Evolutionary conservation across 2,329 filamentous ascomycete genomes (phyloP).

Genomic region (Fusarium sp.): DNA sequence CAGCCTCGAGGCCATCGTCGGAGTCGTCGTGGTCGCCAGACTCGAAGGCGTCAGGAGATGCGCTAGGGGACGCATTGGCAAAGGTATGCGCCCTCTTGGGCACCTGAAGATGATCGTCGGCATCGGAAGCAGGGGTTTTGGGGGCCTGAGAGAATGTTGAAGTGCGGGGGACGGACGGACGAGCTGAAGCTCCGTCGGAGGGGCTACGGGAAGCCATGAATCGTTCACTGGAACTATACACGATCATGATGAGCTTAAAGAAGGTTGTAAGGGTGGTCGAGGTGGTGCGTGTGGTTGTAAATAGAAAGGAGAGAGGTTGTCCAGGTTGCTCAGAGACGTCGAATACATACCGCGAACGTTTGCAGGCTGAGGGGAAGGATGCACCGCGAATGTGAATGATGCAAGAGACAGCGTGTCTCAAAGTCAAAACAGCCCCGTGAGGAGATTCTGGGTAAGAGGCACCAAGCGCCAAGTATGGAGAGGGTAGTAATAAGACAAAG

Average conservation of each 20-base stretch:
- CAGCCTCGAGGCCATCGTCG: slow-evolving; percentile 60
- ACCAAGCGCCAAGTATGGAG: not conserved
- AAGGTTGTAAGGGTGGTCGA: not conserved
- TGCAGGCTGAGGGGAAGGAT: slow-evolving; percentile 24
- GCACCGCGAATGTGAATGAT: slow-evolving; percentile 27
- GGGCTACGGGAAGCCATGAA: slow-evolving; percentile 51
- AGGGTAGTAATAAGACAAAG: not conserved
- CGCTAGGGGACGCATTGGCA: slow-evolving; percentile 52
- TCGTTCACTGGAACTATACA: slow-evolving; percentile 41
- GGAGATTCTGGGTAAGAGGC: slow-evolving; percentile 13
- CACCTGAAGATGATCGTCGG: slow-evolving; percentile 47
- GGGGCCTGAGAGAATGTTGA: slow-evolving; percentile 45
- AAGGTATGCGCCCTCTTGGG: slow-evolving; percentile 62
- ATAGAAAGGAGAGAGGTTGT: not conserved
- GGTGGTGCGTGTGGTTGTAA: not conserved
- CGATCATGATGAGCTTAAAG: slow-evolving; percentile 44
- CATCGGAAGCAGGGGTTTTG: slow-evolving; percentile 41
- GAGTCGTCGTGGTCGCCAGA: slow-evolving; percentile 54
- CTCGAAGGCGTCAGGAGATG: slow-evolving; percentile 63
- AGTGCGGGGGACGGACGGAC: slow-evolving; percentile 46
- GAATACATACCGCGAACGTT: slow-evolving; percentile 34
- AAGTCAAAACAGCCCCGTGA: slow-evolving; percentile 28
- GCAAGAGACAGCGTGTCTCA: slow-evolving; percentile 44
- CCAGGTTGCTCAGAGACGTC: slow-evolving; percentile 9
- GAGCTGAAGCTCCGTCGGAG: slow-evolving; percentile 45